These are phyloP conservation scores for Ogataea nonfermentans DNA, from an alignment of 805 yeast species.

Conservation along the genomic window DNA sequence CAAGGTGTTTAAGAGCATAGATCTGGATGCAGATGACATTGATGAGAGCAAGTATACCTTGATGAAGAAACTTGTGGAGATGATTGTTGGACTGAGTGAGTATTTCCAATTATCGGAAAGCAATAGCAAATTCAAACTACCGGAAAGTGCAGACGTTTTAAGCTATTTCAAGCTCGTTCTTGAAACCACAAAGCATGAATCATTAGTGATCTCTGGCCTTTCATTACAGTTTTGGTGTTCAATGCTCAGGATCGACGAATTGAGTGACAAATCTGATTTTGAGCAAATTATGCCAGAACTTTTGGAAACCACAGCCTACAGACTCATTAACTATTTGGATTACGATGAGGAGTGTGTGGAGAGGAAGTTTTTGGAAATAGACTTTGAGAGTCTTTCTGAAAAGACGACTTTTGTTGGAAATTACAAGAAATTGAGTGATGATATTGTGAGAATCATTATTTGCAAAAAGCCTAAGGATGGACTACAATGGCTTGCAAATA, in stretches of 20 bases:
- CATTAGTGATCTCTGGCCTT: slow-evolving; percentile 85
- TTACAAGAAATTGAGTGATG: slow-evolving; percentile 83
- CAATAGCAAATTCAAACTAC: slow-evolving; percentile 35
- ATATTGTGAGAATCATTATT: slow-evolving; percentile 81
- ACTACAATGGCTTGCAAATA: slow-evolving; percentile 72
- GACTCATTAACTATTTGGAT: slow-evolving; percentile 70
- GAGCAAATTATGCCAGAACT: slow-evolving; percentile 60
- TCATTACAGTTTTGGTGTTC: slow-evolving; percentile 95
- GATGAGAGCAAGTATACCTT: slow-evolving; percentile 74
- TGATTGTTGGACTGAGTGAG: slow-evolving; percentile 84
- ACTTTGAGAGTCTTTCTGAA: slow-evolving; percentile 86
- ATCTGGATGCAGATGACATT: slow-evolving; percentile 64
- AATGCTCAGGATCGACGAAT: slow-evolving; percentile 75
- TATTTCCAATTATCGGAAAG: slow-evolving; percentile 45
- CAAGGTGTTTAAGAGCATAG: slow-evolving; percentile 59
- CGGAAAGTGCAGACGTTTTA: slow-evolving; percentile 56
- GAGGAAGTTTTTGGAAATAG: slow-evolving; percentile 69
- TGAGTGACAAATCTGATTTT: slow-evolving; percentile 56
- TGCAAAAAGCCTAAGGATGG: slow-evolving; percentile 85
- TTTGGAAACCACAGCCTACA: slow-evolving; percentile 71
- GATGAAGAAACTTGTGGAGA: slow-evolving; percentile 86
- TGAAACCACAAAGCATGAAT: slow-evolving; percentile 77
- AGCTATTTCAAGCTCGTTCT: slow-evolving; percentile 73
- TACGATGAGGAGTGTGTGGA: slow-evolving; percentile 65
- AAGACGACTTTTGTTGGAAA: slow-evolving; percentile 70